Conservation (phyloP, 495 filamentous ascomycete genomes). For the Terfezia boudieri region DNA sequence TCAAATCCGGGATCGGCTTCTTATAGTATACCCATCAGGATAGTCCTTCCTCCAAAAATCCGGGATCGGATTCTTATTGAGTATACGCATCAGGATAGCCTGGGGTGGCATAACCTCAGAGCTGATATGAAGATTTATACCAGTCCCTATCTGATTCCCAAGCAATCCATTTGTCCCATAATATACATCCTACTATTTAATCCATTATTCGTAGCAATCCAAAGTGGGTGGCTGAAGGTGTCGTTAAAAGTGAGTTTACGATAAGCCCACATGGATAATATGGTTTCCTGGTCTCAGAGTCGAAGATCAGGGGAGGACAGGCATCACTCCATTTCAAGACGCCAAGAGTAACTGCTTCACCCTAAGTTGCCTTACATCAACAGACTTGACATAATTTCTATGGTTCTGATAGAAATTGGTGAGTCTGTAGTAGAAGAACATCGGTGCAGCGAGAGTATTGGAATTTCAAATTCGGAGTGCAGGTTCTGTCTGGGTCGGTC, state of each 20-base stretch:
- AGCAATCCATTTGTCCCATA: slow-evolving; percentile 61
- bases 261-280: slow-evolving; percentile 94
- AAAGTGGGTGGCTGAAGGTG: slow-evolving; percentile 41
- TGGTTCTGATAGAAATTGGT: slow-evolving; percentile 99
- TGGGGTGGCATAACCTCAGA: slow-evolving; percentile 50
- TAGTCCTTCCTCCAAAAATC: no score
- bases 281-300: slow-evolving; percentile 32
- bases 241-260: slow-evolving; percentile 93
- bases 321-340: slow-evolving; percentile 37
- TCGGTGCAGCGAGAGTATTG: slow-evolving; percentile 50
- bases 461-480: slow-evolving; percentile 50
- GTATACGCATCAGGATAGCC: no score
- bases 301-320: slow-evolving; percentile 51
- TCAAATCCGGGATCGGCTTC: slow-evolving; percentile 35
- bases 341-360: slow-evolving; percentile 35
- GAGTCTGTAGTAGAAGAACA: slow-evolving; percentile 81
- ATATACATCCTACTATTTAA: slow-evolving; percentile 29
- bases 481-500: slow-evolving; percentile 22
- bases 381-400: slow-evolving; percentile 77
- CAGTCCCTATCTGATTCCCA: slow-evolving; percentile 66
- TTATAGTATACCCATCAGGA: no score
- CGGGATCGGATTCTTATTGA: no score
- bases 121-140: slow-evolving; percentile 47
- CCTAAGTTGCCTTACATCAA: slow-evolving; percentile 60
- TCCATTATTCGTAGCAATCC: slow-evolving; percentile 18